Percentiles rank a stretch among this genome's conserved stretches.
Conservation (phyloP, 1,284 basidiomycete genomes). For the Malassezia nana region DNA sequence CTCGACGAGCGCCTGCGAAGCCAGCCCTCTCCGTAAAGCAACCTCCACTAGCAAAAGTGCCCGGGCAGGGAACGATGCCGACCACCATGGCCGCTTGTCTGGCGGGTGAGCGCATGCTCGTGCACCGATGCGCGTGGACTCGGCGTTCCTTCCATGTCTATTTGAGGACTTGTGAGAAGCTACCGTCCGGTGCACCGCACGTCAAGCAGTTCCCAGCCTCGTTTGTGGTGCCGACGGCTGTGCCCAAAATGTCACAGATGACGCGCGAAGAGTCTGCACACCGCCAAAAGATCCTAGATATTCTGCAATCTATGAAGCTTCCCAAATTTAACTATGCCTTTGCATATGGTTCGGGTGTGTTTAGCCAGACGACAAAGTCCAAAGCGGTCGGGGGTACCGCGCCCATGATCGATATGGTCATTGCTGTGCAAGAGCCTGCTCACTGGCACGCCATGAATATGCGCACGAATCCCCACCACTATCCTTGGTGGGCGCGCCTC, state of each 20-base stretch:
- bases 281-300: constrained; percentile 3
- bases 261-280: constrained; percentile 6
- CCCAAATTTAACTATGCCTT: constrained; percentile 68
- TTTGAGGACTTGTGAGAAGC: not conserved
- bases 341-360: constrained; percentile 88
- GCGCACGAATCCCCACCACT: constrained; percentile 76
- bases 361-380: constrained; percentile 57
- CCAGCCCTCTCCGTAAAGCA: not conserved
- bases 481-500: constrained; percentile 70
- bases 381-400: not conserved
- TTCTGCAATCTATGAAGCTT: constrained; percentile 1
- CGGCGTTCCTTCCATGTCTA: not conserved
- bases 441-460: constrained; percentile 95
- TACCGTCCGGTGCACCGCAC: not conserved
- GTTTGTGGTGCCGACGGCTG: constrained; percentile 12
- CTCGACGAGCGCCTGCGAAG: constrained; percentile 31
- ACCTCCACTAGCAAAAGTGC: too few species aligned
- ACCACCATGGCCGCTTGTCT: not conserved
- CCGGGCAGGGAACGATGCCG: not conserved
- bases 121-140: not conserved
- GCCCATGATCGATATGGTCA: constrained; percentile 82
- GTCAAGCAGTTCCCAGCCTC: constrained; percentile 10
- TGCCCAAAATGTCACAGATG: constrained; percentile 6
- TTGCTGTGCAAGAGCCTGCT: constrained; percentile 78
- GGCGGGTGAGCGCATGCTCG: not conserved